A percentile compares a stretch with the other conserved stretches of the same genome.
Evolutionary conservation across 768 basidiomycete species (phyloP).

Genomic region (Rhizopogon vinicolor): DNA sequence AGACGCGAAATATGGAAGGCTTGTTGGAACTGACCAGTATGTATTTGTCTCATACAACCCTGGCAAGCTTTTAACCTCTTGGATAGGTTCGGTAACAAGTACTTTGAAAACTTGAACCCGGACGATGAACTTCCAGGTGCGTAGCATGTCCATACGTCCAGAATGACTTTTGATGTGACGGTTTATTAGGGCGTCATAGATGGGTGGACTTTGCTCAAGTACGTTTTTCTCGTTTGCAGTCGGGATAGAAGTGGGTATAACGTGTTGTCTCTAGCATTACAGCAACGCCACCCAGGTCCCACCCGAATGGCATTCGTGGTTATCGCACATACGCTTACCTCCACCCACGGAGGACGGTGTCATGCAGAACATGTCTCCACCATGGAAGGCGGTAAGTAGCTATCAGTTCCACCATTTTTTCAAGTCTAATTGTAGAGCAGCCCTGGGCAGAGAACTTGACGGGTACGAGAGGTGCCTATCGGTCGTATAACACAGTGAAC

Average conservation of each 20-base stretch:
- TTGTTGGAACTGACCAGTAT: slow-evolving; percentile 79
- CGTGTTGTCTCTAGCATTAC: slow-evolving; percentile 50
- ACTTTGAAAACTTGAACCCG: slow-evolving; percentile 87
- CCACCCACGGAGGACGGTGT: slow-evolving; percentile 74
- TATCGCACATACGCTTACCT: slow-evolving; percentile 82
- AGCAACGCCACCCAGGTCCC: slow-evolving; percentile 92
- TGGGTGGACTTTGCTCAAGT: slow-evolving; percentile 96
- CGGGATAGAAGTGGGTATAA: background rate
- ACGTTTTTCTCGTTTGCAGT: slow-evolving; percentile 9
- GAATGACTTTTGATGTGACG: background rate
- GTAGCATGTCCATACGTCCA: slow-evolving; percentile 12
- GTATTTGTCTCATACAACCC: slow-evolving; percentile 27
- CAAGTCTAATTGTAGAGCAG: slow-evolving; percentile 33
- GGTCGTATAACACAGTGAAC: slow-evolving; percentile 79
- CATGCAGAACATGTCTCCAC: slow-evolving; percentile 61
- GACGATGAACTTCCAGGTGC: slow-evolving; percentile 86
- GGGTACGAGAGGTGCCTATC: slow-evolving; percentile 89
- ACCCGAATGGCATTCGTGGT: slow-evolving; percentile 97
- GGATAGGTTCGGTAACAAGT: slow-evolving; percentile 87
- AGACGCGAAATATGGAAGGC: slow-evolving; percentile 83
- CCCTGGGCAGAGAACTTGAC: slow-evolving; percentile 87
- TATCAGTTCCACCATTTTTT: background rate
- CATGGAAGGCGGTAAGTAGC: slow-evolving; percentile 78
- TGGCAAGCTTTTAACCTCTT: slow-evolving; percentile 1
- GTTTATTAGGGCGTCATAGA: slow-evolving; percentile 75